Evolutionary conservation across 306 rosid genomes (phyloP).

Genomic region (Casuarina equisetifolia): DNA sequence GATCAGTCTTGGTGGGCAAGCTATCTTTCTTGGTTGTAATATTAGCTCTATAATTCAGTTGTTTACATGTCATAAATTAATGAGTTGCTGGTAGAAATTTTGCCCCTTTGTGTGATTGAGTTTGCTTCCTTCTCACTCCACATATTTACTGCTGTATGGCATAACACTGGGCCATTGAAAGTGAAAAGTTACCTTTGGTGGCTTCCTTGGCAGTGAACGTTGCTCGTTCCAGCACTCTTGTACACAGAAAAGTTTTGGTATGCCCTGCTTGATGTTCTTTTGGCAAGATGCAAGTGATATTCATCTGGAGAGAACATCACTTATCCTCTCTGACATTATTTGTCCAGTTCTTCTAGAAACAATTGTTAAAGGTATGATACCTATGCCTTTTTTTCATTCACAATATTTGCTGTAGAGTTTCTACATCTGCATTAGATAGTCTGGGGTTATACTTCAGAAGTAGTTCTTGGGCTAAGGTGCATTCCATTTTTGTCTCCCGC

Average conservation of each 20-base stretch:
- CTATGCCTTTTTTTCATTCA: neutral
- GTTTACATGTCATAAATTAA: neutral
- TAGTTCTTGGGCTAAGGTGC: conserved; percentile 1
- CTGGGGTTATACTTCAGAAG: neutral
- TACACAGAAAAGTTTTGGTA: conserved; percentile 25
- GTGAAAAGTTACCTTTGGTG: conserved; percentile 12
- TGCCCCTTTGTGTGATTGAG: conserved; percentile 1
- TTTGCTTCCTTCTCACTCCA: conserved; percentile 8
- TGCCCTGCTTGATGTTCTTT: conserved; percentile 65
- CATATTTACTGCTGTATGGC: neutral
- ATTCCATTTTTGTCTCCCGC: neutral
- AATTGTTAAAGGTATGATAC: conserved; percentile 70
- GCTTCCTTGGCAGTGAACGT: conserved; percentile 64
- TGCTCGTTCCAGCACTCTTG: conserved; percentile 46
- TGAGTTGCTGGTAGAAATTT: conserved; percentile 2
- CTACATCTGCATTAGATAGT: neutral
- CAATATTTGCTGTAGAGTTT: neutral
- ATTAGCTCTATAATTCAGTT: neutral
- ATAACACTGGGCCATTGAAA: neutral
- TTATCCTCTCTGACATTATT: conserved; percentile 50
- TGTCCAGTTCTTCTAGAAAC: conserved; percentile 71
- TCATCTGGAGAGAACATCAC: conserved; percentile 42
- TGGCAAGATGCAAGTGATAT: conserved; percentile 35
- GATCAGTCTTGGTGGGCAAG: neutral
- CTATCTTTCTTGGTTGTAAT: neutral